phyloP scores from a whole-genome alignment of 805 yeast species.

The Myxozyma neotropica region DNA sequence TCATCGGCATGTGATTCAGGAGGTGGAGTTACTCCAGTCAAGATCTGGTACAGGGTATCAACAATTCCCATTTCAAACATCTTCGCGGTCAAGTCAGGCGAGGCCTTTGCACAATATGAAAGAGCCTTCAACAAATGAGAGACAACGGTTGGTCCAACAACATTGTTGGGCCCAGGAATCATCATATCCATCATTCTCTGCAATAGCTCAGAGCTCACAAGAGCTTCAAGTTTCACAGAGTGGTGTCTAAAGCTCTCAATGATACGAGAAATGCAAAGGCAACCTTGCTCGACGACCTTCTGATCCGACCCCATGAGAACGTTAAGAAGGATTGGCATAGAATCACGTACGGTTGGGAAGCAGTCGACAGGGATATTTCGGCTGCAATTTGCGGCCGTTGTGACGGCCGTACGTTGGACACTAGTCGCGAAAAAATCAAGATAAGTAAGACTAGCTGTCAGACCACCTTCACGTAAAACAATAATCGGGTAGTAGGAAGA shows the following conservation, averaged over 20 bases:
- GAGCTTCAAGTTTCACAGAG: conserved; percentile 50
- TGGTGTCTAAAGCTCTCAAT: conserved; percentile 51
- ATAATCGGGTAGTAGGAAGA: conserved; percentile 41
- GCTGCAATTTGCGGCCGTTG: conserved; percentile 72
- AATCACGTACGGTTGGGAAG: conserved; percentile 53
- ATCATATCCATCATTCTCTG: conserved; percentile 25
- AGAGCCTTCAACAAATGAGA: conserved; percentile 43
- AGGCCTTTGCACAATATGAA: conserved; percentile 50
- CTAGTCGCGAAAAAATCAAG: conserved; percentile 87
- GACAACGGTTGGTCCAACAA: conserved; percentile 19
- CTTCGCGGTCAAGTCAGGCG: conserved; percentile 48
- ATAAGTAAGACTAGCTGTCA: conserved; percentile 66
- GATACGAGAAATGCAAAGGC: conserved; percentile 64
- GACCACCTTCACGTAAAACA: conserved; percentile 57
- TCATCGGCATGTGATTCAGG: conserved; percentile 34
- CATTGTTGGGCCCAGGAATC: conserved; percentile 24
- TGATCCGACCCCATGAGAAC: conserved; percentile 58
- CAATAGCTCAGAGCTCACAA: conserved; percentile 47
- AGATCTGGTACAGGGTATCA: conserved; percentile 50
- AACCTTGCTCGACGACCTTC: conserved; percentile 61
- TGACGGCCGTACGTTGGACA: conserved; percentile 80
- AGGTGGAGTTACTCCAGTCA: conserved; percentile 52
- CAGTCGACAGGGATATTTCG: conserved; percentile 50
- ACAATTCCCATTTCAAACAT: conserved; percentile 56
- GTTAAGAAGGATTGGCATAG: conserved; percentile 61